phyloP scores from a whole-genome alignment of 2,329 filamentous ascomycete species.

The Aspergillus carbonarius region DNA sequence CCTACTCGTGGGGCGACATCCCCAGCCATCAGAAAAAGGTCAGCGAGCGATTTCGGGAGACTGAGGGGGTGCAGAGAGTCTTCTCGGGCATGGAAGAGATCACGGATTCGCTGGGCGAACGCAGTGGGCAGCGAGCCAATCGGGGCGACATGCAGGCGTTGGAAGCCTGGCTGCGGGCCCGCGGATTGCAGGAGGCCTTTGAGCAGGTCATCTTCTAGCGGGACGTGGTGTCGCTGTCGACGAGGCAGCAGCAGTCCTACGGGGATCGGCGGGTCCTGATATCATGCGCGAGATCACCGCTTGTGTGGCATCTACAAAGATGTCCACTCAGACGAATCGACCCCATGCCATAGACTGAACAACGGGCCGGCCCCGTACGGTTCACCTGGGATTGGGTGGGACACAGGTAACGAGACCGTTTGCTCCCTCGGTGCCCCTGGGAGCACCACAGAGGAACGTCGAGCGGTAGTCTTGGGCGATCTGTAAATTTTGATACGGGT shows the following conservation, averaged over 20 bases:
- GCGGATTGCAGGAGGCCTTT: conserved; percentile 31
- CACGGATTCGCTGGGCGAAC: conserved; percentile 32
- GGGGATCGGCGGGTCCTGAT: no score
- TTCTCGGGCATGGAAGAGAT: conserved; percentile 36
- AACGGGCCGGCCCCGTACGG: not conserved
- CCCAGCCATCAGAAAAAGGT: conserved; percentile 63
- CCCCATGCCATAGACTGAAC: not conserved
- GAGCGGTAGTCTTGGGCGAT: no score
- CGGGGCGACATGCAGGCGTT: conserved; percentile 37
- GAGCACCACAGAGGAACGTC: no score
- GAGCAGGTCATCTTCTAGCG: conserved; percentile 33
- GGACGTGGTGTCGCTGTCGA: no score
- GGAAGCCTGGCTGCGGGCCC: conserved; percentile 28
- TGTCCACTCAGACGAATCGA: not conserved
- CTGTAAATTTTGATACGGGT: no score
- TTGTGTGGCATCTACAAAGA: no score
- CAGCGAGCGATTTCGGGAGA: conserved; percentile 49
- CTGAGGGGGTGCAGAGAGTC: conserved; percentile 41
- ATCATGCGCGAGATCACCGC: no score
- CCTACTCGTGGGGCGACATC: conserved; percentile 63
- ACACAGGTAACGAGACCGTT: no score
- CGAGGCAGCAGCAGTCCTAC: no score
- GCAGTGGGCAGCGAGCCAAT: conserved; percentile 34
- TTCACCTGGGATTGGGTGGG: no score
- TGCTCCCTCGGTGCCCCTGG: no score